A percentile compares a stretch with the other conserved stretches of the same genome.
These are phyloP conservation scores for Ilyonectria sp. DNA, from an alignment of 2,329 filamentous ascomycete species.

Conservation along the genomic window DNA sequence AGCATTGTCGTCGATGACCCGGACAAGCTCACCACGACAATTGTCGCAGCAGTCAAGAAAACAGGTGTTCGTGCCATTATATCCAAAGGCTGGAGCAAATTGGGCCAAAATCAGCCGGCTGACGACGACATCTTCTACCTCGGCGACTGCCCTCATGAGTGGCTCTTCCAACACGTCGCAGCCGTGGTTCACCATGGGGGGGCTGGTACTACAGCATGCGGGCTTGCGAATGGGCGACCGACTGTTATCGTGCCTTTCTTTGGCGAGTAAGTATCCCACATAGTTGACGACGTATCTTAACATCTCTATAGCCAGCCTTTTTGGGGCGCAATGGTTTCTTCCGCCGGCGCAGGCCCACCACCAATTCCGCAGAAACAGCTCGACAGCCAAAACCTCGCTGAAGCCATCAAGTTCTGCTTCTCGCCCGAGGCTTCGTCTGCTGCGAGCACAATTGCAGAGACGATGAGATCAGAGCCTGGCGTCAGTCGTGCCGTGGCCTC, in stretches of 20 bases:
- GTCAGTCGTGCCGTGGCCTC: slow-evolving; percentile 14
- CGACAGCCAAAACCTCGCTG: neutral
- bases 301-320: slow-evolving; percentile 27
- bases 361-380: slow-evolving; percentile 33
- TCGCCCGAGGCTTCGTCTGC: slow-evolving; percentile 1
- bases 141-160: slow-evolving; percentile 81
- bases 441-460: slow-evolving; percentile 14
- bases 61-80: slow-evolving; percentile 78
- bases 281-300: neutral
- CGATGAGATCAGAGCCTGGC: slow-evolving; percentile 33
- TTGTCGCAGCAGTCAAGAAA: slow-evolving; percentile 73
- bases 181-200: slow-evolving; percentile 81
- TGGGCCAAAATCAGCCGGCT: slow-evolving; percentile 63
- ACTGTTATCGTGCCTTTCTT: slow-evolving; percentile 84
- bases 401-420: slow-evolving; percentile 18
- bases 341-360: slow-evolving; percentile 23
- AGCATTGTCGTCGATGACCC: slow-evolving; percentile 81
- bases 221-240: slow-evolving; percentile 76
- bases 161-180: slow-evolving; percentile 76
- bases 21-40: slow-evolving; percentile 69
- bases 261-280: slow-evolving; percentile 56
- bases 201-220: slow-evolving; percentile 80
- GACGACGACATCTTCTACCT: slow-evolving; percentile 76
- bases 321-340: slow-evolving; percentile 38
- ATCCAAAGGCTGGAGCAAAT: slow-evolving; percentile 80